Evolutionary conservation across 2,329 filamentous ascomycete species (phyloP), one percentile per base, ranked within the genome.

Genomic region (Sordariomycetes sp.): DNA sequence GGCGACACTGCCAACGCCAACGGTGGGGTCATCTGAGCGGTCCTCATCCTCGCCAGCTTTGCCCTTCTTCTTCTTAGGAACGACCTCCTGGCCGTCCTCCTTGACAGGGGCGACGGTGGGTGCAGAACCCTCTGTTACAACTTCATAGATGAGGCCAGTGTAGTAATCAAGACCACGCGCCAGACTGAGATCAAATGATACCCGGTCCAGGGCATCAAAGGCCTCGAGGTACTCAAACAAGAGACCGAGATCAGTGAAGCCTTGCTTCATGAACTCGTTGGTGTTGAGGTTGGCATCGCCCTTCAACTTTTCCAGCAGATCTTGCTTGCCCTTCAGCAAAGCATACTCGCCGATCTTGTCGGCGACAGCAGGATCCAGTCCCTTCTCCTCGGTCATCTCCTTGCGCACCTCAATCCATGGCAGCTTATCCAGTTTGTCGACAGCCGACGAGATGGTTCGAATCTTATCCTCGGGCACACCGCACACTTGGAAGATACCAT

Each of bases 391-490:
- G 0, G 84, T 81, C 88, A 95, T 95, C 57, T 95, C 88, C 57
- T 82, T 83, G 56, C 81, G 79, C 34, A 95, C 90, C 43, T 94
- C 87, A 21, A 72, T 73, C 90, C 88, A 95, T 2, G 87, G 82
- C 51, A 81, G 66, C 65, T 96, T 96, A 61, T 95, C 90, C 35
- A 96, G 68, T 67, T 96, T 96, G 65, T 96, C 90, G 30, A 96
- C 88, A 3, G 90, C 88, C 17, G 84, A 92, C 25, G 83, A 92
- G 50, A 95, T 95, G 20, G 83, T 77, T 36, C 90, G 76, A 45
- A 94, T 84, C 68, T 93, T 88, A 37, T 94, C 82, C 38, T 74
- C 65, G 2, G 88, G 86, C 11, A 96, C 88, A 43, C 90, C 88
- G 47, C 85, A 90, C 19, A 94, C 85, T 54, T 86, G 75, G 59